Evolutionary conservation across 495 filamentous ascomycete genomes (phyloP), one percentile per base, ranked within the genome.

Genomic region (Melanomma pulvis-pyrius): DNA sequence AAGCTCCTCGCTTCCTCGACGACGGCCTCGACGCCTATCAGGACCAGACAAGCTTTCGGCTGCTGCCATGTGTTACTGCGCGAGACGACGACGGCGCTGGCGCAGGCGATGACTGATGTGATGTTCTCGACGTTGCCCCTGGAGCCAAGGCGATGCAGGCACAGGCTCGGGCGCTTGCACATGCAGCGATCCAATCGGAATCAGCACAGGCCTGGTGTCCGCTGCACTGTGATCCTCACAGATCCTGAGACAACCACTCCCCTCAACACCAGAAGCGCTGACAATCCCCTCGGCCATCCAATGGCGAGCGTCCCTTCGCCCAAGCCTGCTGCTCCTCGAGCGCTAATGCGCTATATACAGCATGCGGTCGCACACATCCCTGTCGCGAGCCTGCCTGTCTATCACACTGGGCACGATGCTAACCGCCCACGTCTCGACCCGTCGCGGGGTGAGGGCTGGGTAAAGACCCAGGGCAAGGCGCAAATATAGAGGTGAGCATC

Each of bases 401-500:
- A 49, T 68, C 69, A 65, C 59, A 63, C 41, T 26, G n/a, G 25
- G 21, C 46, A 30, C 39, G 49, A 48, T 60, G 61, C 15, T 72
- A 72, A 47, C 65, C 69, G 69, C 69, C 64, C 39, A 34, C 49
- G 47, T 44, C 22, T 34, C 49, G 13, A 17, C 49, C 47, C 29
- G 50, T 63, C 54, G 63, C 52, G 63, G 63, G 64, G 58, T 59
- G 15, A 30, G n/a, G 55, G 12, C 32, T n/a, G 49, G 36, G 26
- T 60, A 41, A 48, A 46, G 47, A 34, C 25, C 22, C 22, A 24
- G 17, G 12, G 32, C 21, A 54, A 28, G 30, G 63, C 53, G 58
- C 59, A 71, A 71, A 71, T 71, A 71, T 71, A 67, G 68, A 71
- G 62, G 25, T 32, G 68, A 58, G 63, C 59, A 19, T 30, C 53